Evolutionary conservation across 768 basidiomycete genomes (phyloP).

Genomic region (Termitomyces bulborhizus): DNA sequence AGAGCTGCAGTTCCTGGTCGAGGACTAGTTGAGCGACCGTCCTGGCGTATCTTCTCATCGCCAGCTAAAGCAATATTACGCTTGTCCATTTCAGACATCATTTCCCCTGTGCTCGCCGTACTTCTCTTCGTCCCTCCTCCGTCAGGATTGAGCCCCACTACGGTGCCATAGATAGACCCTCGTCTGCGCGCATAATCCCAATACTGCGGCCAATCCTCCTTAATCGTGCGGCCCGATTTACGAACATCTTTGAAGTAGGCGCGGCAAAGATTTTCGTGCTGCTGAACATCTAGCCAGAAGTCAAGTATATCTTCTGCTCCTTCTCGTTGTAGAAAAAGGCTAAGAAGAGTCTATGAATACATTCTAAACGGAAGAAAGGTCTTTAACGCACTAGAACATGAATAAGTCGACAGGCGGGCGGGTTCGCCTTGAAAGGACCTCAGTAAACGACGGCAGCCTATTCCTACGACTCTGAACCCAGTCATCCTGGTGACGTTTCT

Average conservation of each 20-base stretch:
- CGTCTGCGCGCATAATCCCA: slow-evolving; percentile 90
- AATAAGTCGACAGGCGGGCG: slow-evolving; percentile 96
- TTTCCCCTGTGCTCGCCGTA: slow-evolving; percentile 73
- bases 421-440: slow-evolving; percentile 88
- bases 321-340: slow-evolving; percentile 93
- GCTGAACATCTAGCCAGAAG: slow-evolving; percentile 98
- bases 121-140: slow-evolving; percentile 62
- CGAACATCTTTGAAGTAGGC: slow-evolving; percentile 99
- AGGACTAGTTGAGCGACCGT: slow-evolving; percentile 55
- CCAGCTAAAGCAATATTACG: slow-evolving; percentile 48
- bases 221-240: slow-evolving; percentile 88
- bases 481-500: slow-evolving; percentile 62
- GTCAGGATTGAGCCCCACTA: slow-evolving; percentile 69
- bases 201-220: slow-evolving; percentile 98
- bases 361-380: neutral
- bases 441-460: slow-evolving; percentile 80
- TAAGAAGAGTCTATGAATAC: slow-evolving; percentile 20
- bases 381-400: slow-evolving; percentile 88
- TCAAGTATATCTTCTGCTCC: slow-evolving; percentile 95
- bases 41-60: slow-evolving; percentile 39
- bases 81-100: slow-evolving; percentile 67
- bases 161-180: slow-evolving; percentile 90
- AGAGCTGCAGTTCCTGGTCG: slow-evolving; percentile 38
- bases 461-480: slow-evolving; percentile 67
- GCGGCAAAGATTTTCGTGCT: slow-evolving; percentile 97